A percentile compares a stretch with the other conserved stretches of the same genome.
Conservation (phyloP, 1,139 yeast species). For the Zhuliangozyma parablackwelliae region DNA sequence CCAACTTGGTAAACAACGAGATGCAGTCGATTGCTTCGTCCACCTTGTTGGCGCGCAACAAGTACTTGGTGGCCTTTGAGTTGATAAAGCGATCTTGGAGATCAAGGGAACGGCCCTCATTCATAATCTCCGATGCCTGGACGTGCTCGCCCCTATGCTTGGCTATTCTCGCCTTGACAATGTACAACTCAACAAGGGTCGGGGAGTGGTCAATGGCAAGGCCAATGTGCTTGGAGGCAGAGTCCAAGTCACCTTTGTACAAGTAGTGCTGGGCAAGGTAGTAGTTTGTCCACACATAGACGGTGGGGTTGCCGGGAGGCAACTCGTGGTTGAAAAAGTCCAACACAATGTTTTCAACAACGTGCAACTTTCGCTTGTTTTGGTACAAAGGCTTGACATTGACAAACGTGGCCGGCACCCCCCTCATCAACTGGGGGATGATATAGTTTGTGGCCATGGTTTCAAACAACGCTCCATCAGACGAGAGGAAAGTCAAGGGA, state of each 20-base stretch:
- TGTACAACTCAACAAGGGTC: conserved; percentile 75
- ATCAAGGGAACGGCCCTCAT: conserved; percentile 71
- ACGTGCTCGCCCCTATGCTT: conserved; percentile 62
- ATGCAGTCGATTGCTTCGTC: conserved; percentile 73
- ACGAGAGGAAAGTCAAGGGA: conserved; percentile 71
- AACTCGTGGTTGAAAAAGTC: conserved; percentile 37
- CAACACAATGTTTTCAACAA: conserved; percentile 52
- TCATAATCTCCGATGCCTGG: conserved; percentile 64
- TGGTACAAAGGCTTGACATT: conserved; percentile 78
- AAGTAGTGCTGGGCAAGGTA: conserved; percentile 80
- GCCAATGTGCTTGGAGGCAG: conserved; percentile 56
- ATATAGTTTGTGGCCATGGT: conserved; percentile 50
- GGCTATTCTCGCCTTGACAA: conserved; percentile 74
- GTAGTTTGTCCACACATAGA: conserved; percentile 71
- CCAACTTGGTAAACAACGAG: conserved; percentile 81
- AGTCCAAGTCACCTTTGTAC: conserved; percentile 44
- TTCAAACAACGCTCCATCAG: conserved; percentile 43
- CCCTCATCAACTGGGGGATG: conserved; percentile 59
- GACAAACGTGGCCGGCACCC: conserved; percentile 88
- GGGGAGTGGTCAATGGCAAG: conserved; percentile 72
- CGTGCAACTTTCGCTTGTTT: conserved; percentile 39
- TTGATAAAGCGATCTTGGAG: conserved; percentile 89
- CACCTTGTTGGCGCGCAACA: conserved; percentile 71
- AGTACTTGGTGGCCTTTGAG: conserved; percentile 82
- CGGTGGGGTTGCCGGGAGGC: conserved; percentile 41